A percentile compares a stretch with the other conserved stretches of the same genome.
Conservation (phyloP, 148 eudicot species). For the Chenopodium berlandieri region DNA sequence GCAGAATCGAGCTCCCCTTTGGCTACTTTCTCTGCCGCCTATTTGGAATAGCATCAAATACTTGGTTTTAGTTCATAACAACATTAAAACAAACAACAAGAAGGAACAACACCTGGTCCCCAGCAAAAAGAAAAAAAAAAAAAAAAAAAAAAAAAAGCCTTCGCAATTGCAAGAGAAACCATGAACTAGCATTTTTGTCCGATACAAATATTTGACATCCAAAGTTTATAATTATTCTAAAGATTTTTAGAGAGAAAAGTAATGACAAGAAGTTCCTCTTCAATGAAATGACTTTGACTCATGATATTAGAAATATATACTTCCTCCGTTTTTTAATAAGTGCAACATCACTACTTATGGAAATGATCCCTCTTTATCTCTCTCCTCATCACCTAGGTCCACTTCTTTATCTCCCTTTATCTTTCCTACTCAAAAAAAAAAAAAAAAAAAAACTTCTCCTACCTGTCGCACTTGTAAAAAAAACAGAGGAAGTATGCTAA, state of each 20-base stretch:
- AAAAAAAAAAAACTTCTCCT: too few relatives aligned
- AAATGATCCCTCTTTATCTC: too few relatives aligned
- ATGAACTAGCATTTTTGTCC: background rate
- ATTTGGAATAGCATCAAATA: constrained; percentile 19
- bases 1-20: constrained; percentile 88
- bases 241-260: background rate
- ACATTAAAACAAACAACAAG: background rate
- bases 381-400: too few relatives aligned
- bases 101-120: background rate
- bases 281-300: background rate
- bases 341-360: too few relatives aligned
- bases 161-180: background rate
- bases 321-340: too few relatives aligned
- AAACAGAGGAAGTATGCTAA: too few relatives aligned
- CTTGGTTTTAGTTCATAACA: constrained; percentile 18
- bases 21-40: constrained; percentile 90
- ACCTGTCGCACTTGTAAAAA: too few relatives aligned
- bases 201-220: background rate
- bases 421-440: too few relatives aligned
- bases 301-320: too few relatives aligned
- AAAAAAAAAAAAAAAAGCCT: background rate
- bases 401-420: too few relatives aligned
- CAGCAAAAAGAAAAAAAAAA: too few relatives aligned
- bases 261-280: background rate
- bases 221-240: background rate